Conservation (phyloP, 2,329 filamentous ascomycete species). For the Fusarium citri region DNA sequence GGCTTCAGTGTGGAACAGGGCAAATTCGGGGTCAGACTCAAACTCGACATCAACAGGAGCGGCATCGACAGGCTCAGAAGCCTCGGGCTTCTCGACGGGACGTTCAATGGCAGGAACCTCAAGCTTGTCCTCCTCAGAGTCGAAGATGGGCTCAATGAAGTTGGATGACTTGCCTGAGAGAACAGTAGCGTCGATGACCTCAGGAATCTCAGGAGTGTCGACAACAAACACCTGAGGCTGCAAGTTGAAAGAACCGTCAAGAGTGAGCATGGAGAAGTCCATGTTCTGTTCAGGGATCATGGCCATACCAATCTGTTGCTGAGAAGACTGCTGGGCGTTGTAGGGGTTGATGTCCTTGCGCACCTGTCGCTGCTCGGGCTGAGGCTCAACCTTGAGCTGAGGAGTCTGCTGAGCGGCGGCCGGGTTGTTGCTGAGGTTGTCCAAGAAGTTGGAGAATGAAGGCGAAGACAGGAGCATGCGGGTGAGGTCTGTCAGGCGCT, state of each 20-base stretch:
- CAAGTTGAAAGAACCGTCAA: slow-evolving; percentile 69
- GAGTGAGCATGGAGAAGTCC: slow-evolving; percentile 77
- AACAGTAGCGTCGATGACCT: slow-evolving; percentile 67
- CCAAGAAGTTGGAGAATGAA: slow-evolving; percentile 84
- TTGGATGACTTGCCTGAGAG: slow-evolving; percentile 78
- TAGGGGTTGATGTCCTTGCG: slow-evolving; percentile 77
- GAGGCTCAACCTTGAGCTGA: slow-evolving; percentile 55
- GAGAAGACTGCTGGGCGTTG: slow-evolving; percentile 63
- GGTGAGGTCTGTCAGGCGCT: slow-evolving; percentile 80
- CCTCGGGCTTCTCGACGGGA: slow-evolving; percentile 53
- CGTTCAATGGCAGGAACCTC: slow-evolving; percentile 66
- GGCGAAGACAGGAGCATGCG: slow-evolving; percentile 84
- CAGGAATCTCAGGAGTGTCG: slow-evolving; percentile 75
- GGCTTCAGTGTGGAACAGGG: slow-evolving; percentile 66
- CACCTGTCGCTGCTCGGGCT: slow-evolving; percentile 61
- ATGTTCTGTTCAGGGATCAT: slow-evolving; percentile 84
- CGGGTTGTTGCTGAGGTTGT: slow-evolving; percentile 73
- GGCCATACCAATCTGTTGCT: slow-evolving; percentile 81
- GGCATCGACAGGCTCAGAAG: slow-evolving; percentile 45
- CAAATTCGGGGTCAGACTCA: slow-evolving; percentile 71
- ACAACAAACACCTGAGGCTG: slow-evolving; percentile 81
- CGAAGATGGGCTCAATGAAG: slow-evolving; percentile 60
- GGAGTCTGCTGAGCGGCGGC: slow-evolving; percentile 55
- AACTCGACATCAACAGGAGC: slow-evolving; percentile 64
- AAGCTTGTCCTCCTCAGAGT: slow-evolving; percentile 65